These are phyloP conservation scores for Solanum pinnatisectum DNA, from an alignment of 257 asterid genomes.

Conservation along the genomic window DNA sequence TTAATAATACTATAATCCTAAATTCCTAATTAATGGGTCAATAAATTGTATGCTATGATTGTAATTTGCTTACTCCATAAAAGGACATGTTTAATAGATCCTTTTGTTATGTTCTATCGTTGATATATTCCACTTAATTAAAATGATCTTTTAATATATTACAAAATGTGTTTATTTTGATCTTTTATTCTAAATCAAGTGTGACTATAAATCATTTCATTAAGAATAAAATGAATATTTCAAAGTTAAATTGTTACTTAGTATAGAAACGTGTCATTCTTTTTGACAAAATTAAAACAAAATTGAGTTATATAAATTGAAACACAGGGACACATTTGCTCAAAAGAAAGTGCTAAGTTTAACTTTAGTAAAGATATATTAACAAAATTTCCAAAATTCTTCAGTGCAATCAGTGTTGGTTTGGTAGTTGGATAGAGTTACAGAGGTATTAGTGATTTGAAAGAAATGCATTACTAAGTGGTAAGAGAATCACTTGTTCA, in stretches of 20 bases:
- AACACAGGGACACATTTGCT: background rate
- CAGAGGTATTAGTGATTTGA: rapidly evolving
- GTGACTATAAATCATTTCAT: too few species aligned
- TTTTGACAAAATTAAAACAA: too few species aligned
- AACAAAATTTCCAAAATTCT: background rate
- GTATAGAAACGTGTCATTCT: too few species aligned
- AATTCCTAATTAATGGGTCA: background rate
- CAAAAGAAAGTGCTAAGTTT: background rate
- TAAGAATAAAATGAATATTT: too few species aligned
- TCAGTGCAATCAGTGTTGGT: background rate
- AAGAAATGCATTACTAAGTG: background rate
- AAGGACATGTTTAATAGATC: too few species aligned
- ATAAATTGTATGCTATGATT: background rate
- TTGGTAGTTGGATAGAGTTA: too few species aligned
- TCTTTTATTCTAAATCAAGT: too few species aligned
- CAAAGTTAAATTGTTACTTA: too few species aligned
- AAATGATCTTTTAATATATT: too few species aligned
- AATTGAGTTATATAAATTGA: rapidly evolving
- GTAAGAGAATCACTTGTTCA: background rate
- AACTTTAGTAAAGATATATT: background rate
- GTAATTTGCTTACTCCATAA: background rate
- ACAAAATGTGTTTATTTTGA: too few species aligned
- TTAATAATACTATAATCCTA: background rate
- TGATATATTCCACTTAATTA: too few species aligned
- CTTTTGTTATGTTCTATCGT: too few species aligned